Base-by-base conservation (phyloP, 805 yeast species). In the Starmerella sirachaensis region DNA sequence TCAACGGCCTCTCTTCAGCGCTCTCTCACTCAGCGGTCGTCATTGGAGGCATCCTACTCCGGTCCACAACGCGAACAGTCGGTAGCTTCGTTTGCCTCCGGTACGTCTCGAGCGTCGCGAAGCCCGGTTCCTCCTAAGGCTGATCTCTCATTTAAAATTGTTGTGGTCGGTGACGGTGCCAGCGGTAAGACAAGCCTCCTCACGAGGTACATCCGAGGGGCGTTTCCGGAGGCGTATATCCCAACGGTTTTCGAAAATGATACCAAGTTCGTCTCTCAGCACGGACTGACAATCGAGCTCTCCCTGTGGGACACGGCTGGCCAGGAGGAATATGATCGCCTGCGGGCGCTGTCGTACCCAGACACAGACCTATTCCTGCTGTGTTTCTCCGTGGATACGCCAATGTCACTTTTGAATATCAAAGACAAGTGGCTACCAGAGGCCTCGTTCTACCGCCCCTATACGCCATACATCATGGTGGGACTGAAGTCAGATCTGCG, bases 291-390 rank as follows among this genome's bases (percentile, higher is more conserved):
- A 57, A 95, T 88, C 41, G 94, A 84, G 61, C 68, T 84, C 61
- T 94, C 94, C 6, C 68, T 84, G 50, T 84, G 95, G 95, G 95
- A 84, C 82, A 85, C 95, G 50, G 94, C 96, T 40, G 96, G 96
- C 48, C 96, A 85, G 72, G 96, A 85, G 69, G 96, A 85, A 66
- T 85, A 84, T 59, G 94, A 84, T 61, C 79, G 94, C 63, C 68
- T 83, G 52, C 78, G 94, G 65, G 93, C 94, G 26, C 66, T 83
- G 49, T 78, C 88, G 9, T 84, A 85, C 62, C 94, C 94, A 45
- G 94, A 85, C 58, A 78, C 94, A 25, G 80, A 82, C 58, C 94
- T 84, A 47, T 80, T 84, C 42, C 69, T 85, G 57, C 82, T 84
- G 53, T 84, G 94, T 69, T 84, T 83, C 66, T 75, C 93, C 17